Base-by-base conservation (phyloP, 768 basidiomycete genomes). In the Kwoniella sp. region DNA sequence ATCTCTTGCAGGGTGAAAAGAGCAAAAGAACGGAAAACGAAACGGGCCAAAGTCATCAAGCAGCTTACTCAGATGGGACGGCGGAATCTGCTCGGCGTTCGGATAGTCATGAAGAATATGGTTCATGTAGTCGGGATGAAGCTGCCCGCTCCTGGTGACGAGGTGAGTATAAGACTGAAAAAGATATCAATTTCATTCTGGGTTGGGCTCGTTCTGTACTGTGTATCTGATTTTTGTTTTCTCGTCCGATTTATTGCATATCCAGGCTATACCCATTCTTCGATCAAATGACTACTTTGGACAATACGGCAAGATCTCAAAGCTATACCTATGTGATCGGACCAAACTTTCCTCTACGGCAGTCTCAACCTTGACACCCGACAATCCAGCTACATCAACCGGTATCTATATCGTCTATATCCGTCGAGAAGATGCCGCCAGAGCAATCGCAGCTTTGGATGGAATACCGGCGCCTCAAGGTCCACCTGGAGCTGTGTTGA, bases 381-480 rank as follows among this genome's bases (percentile, higher is more conserved):
- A 69, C 46, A 63, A 74, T 27, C 65, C 70, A 3, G 64, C 77
- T 13, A 69, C 70, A 1, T 66, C 69, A n/a, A 67, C 69, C 12
- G 95, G 95, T n/a, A 83, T 99, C 47, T 97, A 97, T 80, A 92
- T 99, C 80, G 95, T 94, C 12, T 99, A 93, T 77, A 86, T 94
- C 73, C 86, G 93, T 19, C 86, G 92, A 12, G 91, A 96, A 80
- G 96, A 99, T 80, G 96, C 96, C 1, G 89, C 90, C 27, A 87
- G 92, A 24, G 91, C 92, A 59, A 97, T 98, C 65, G 83, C 87
- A 25, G 92, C 92, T 15, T 89, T 98, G 25, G 96, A 99, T 80
- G 94, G 96, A 1, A 87, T 90, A 25, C 83, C 88, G 22, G 91
- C 92, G 15, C 92, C 94, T n/a, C 87, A 89, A 15, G 92, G 92